Percentiles rank a stretch among this genome's conserved stretches.
These are phyloP conservation scores for Histomonas meleagridis DNA, from an alignment of 208 protist species.

Conservation along the genomic window DNA sequence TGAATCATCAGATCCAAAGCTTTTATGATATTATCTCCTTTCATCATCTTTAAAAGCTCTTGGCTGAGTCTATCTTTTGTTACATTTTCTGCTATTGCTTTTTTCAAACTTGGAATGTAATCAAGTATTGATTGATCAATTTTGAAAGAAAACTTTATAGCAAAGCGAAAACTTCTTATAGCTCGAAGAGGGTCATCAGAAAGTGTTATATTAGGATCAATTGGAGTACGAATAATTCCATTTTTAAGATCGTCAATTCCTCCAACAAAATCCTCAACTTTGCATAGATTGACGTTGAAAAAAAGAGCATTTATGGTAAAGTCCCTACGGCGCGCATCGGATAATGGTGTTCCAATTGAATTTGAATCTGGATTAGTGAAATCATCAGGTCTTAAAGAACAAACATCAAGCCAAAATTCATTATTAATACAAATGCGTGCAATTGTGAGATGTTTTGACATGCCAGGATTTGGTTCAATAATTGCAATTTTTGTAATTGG, in stretches of 20 bases:
- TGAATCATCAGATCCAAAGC: not conserved
- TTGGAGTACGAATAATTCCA: slow-evolving; percentile 45
- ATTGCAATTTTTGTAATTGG: not conserved
- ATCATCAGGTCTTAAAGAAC: not conserved
- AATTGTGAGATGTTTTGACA: not conserved
- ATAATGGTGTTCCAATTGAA: slow-evolving; percentile 56
- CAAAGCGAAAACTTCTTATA: slow-evolving; percentile 52
- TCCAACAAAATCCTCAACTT: slow-evolving; percentile 77
- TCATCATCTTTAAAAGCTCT: not conserved
- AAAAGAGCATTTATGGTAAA: slow-evolving; percentile 96
- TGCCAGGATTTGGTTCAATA: not conserved
- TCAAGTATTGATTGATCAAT: not conserved
- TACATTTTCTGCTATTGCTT: not conserved
- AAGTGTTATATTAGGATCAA: slow-evolving; percentile 47
- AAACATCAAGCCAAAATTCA: not conserved
- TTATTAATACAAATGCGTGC: not conserved
- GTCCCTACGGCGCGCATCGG: slow-evolving; percentile 84
- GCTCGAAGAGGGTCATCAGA: slow-evolving; percentile 55
- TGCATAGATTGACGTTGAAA: slow-evolving; percentile 83
- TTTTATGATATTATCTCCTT: not conserved
- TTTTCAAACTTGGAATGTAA: not conserved
- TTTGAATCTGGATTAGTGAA: not conserved
- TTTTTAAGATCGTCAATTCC: slow-evolving; percentile 41
- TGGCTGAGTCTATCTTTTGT: not conserved
- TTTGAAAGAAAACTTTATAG: slow-evolving; percentile 41